Percentiles rank a stretch among this genome's conserved stretches.
Evolutionary conservation across 2,329 filamentous ascomycete species (phyloP).

Genomic region (Penicillium expansum): DNA sequence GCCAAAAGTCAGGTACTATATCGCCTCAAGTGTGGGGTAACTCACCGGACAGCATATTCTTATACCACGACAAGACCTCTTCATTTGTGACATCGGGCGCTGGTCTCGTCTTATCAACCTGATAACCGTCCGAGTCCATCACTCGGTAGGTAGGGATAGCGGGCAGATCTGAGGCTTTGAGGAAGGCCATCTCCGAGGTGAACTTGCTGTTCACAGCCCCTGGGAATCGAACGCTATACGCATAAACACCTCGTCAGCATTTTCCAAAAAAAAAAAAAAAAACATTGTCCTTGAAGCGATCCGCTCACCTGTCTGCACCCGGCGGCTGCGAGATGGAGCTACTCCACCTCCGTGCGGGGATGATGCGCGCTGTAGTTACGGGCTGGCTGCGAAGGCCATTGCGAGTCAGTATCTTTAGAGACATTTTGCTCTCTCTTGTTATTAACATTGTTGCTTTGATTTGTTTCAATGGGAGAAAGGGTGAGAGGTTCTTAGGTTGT

Average conservation of each 20-base stretch:
- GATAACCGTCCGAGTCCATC: slow-evolving; percentile 80
- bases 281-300: not conserved
- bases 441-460: slow-evolving; percentile 4
- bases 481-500: not conserved
- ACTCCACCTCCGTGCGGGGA: slow-evolving; percentile 46
- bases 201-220: slow-evolving; percentile 96
- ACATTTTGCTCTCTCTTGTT: slow-evolving; percentile 14
- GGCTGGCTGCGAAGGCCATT: slow-evolving; percentile 1
- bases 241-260: slow-evolving; percentile 8
- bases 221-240: slow-evolving; percentile 66
- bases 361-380: slow-evolving; percentile 9
- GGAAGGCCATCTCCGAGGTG: slow-evolving; percentile 74
- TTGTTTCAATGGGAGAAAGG: slow-evolving; percentile 1
- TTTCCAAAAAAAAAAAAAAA: not conserved
- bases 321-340: slow-evolving; percentile 56
- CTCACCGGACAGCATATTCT: slow-evolving; percentile 60
- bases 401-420: slow-evolving; percentile 17
- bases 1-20: slow-evolving; percentile 12
- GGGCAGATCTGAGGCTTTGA: slow-evolving; percentile 66
- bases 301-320: slow-evolving; percentile 55
- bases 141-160: slow-evolving; percentile 89
- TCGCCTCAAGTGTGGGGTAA: not conserved
- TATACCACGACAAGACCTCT: slow-evolving; percentile 61
- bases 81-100: slow-evolving; percentile 62
- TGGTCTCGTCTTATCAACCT: slow-evolving; percentile 70